Percentiles rank a stretch among this genome's conserved stretches.
Conservation (phyloP, 2,329 filamentous ascomycete genomes). For the Chrysosporium keratinophilum region DNA sequence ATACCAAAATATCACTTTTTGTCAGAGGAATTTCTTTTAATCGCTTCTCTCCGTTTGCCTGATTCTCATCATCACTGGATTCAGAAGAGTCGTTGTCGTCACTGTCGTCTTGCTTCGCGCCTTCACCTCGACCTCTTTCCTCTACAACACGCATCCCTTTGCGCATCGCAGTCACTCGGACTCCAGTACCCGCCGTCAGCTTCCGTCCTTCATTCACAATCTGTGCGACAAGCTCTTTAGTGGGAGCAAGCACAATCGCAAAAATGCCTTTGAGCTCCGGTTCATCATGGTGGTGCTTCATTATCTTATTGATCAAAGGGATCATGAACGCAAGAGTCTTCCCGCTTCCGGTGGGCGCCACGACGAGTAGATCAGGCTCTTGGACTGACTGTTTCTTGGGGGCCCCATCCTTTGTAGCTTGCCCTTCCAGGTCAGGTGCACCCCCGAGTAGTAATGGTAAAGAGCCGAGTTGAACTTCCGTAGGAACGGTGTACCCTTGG, state of each 20-base stretch:
- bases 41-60: conserved; percentile 19
- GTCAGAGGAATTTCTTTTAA: conserved; percentile 36
- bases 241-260: conserved; percentile 65
- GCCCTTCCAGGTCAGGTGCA: conserved; percentile 21
- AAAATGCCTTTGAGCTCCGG: conserved; percentile 50
- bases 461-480: conserved; percentile 83
- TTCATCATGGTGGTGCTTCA: conserved; percentile 43
- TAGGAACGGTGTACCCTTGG: conserved; percentile 82
- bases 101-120: conserved; percentile 32
- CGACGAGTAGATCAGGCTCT: conserved; percentile 66
- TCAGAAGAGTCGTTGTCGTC: conserved; percentile 22
- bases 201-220: conserved; percentile 78
- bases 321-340: conserved; percentile 93
- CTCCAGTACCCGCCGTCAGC: conserved; percentile 61
- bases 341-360: conserved; percentile 90
- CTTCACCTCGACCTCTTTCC: conserved; percentile 32
- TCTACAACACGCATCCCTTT: conserved; percentile 67
- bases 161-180: conserved; percentile 70
- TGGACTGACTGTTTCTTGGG: conserved; percentile 10
- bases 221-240: conserved; percentile 69
- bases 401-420: conserved; percentile 17
- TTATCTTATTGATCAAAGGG: conserved; percentile 67
- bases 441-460: conserved; percentile 62
- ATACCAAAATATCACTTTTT: conserved; percentile 69
- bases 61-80: conserved; percentile 9